Evolutionary conservation across 768 basidiomycete genomes (phyloP).

Genomic region (Lanmaoa pseudosensibilis): DNA sequence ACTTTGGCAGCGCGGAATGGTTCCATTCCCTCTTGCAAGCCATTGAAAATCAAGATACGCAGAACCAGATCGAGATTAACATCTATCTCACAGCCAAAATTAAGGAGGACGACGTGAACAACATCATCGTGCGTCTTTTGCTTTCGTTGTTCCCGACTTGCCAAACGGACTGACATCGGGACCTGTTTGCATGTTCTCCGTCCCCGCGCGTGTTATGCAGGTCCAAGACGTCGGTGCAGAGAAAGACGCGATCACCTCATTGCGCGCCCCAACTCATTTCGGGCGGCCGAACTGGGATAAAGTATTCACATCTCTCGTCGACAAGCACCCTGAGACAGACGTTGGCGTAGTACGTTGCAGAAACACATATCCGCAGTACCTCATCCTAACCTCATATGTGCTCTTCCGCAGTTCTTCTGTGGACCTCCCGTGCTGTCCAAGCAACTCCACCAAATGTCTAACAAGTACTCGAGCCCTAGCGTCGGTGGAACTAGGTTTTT

Average conservation of each 20-base stretch:
- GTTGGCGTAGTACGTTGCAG: constrained; percentile 71
- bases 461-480: constrained; percentile 78
- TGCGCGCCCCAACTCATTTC: constrained; percentile 91
- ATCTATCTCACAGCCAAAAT: constrained; percentile 91
- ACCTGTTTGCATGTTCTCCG: background rate
- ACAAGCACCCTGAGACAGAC: constrained; percentile 86
- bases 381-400: background rate
- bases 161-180: constrained; percentile 1
- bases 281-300: constrained; percentile 87
- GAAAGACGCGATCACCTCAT: constrained; percentile 84
- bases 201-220: constrained; percentile 29
- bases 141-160: background rate
- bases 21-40: constrained; percentile 93
- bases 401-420: constrained; percentile 67
- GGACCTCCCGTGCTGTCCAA: constrained; percentile 73
- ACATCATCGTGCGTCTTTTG: constrained; percentile 66
- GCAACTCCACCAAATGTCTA: constrained; percentile 73
- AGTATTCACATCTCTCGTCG: constrained; percentile 68
- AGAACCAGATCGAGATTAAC: constrained; percentile 87
- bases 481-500: constrained; percentile 80
- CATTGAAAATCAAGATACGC: constrained; percentile 88
- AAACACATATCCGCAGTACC: background rate
- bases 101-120: constrained; percentile 91
- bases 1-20: constrained; percentile 88
- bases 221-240: constrained; percentile 91